A percentile compares a stretch with the other conserved stretches of the same genome.
Conservation (phyloP, 2,329 filamentous ascomycete species). For the Orbilia javanica region DNA sequence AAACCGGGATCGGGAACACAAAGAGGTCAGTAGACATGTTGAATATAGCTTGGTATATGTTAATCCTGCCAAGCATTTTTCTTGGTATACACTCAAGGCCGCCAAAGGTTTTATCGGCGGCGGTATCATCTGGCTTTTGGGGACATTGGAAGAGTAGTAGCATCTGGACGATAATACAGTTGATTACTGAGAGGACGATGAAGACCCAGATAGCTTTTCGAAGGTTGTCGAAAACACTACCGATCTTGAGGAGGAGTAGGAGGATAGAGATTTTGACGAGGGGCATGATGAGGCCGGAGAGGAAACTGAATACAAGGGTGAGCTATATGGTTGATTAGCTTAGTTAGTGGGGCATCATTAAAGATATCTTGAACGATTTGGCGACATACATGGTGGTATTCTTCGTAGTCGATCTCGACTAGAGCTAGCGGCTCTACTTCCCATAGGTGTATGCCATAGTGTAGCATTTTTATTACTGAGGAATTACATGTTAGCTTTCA, state of each 20-base stretch:
- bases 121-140: conserved; percentile 54
- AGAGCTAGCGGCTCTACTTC: conserved; percentile 49
- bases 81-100: conserved; percentile 43
- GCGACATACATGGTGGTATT: conserved; percentile 49
- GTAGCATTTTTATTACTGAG: conserved; percentile 54
- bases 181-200: conserved; percentile 46
- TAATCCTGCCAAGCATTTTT: conserved; percentile 52
- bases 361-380: background rate
- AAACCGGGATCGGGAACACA: conserved; percentile 54
- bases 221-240: conserved; percentile 52
- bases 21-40: conserved; percentile 55
- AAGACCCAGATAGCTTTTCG: conserved; percentile 57
- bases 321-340: conserved; percentile 9
- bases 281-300: conserved; percentile 57
- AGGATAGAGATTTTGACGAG: conserved; percentile 56
- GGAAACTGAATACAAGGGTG: conserved; percentile 52
- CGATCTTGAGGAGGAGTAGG: conserved; percentile 55
- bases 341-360: background rate
- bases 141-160: conserved; percentile 52
- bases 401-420: conserved; percentile 42
- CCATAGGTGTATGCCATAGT: conserved; percentile 57
- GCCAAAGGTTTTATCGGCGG: conserved; percentile 46
- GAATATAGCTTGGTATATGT: conserved; percentile 55
- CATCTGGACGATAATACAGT: conserved; percentile 54
- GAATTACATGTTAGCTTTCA: conserved; percentile 16